These are phyloP conservation scores for Geranium rotundifolium DNA, from an alignment of 345 rosid genomes.

Conservation along the genomic window DNA sequence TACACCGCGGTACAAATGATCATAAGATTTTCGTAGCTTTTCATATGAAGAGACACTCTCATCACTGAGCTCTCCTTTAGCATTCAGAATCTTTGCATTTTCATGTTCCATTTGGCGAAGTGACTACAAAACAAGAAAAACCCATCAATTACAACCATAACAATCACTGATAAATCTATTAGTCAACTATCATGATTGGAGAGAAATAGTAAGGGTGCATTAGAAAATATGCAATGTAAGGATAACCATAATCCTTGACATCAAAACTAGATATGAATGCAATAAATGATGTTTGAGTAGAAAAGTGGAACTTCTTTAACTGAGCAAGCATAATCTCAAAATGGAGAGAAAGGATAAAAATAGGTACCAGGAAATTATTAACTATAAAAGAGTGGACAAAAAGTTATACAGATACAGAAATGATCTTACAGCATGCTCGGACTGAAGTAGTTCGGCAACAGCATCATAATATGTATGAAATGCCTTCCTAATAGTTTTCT, in stretches of 20 bases:
- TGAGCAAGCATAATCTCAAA: no score
- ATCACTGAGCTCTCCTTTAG: constrained; percentile 95
- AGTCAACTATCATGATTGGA: not conserved
- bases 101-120: constrained; percentile 98
- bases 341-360: no score
- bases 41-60: constrained; percentile 83
- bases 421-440: constrained; percentile 75
- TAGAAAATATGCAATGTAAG: not conserved
- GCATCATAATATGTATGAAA: constrained; percentile 72
- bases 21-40: constrained; percentile 89
- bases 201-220: not conserved
- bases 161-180: not conserved
- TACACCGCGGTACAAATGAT: constrained; percentile 77
- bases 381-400: not conserved
- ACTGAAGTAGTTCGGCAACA: constrained; percentile 74
- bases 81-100: constrained; percentile 77
- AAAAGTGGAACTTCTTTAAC: no score
- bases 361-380: no score
- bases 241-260: not conserved
- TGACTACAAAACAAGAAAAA: constrained; percentile 30
- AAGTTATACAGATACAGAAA: constrained; percentile 5
- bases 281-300: not conserved
- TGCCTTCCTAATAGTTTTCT: constrained; percentile 68
- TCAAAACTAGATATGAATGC: not conserved
- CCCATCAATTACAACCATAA: constrained; percentile 1